These are phyloP conservation scores for Mikania micrantha DNA, from an alignment of 129 eudicot species.

Conservation along the genomic window DNA sequence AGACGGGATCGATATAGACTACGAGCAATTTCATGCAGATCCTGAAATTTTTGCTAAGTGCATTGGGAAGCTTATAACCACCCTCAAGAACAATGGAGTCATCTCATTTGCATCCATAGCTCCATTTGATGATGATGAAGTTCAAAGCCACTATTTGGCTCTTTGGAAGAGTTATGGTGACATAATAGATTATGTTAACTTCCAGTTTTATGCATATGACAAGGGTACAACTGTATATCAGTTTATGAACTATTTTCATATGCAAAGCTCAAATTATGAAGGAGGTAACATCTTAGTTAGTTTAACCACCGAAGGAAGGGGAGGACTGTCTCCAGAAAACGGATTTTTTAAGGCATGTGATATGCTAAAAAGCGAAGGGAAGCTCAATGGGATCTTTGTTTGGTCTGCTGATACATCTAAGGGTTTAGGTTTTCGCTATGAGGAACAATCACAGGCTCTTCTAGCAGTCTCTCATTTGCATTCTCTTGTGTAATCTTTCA, in stretches of 20 bases:
- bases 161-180: slow-evolving; percentile 57
- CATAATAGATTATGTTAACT: slow-evolving; percentile 64
- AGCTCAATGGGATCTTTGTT: slow-evolving; percentile 35
- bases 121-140: slow-evolving; percentile 61
- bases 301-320: slow-evolving; percentile 29
- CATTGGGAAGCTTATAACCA: slow-evolving; percentile 50
- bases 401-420: slow-evolving; percentile 43
- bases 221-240: slow-evolving; percentile 39
- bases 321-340: slow-evolving; percentile 34
- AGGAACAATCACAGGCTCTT: slow-evolving; percentile 30
- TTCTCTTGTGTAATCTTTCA: background rate
- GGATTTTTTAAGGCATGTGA: slow-evolving; percentile 41
- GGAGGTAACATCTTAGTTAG: slow-evolving; percentile 46
- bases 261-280: slow-evolving; percentile 32
- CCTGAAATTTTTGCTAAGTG: slow-evolving; percentile 55
- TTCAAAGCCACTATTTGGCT: slow-evolving; percentile 68
- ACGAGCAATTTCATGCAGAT: slow-evolving; percentile 63
- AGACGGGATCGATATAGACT: slow-evolving; percentile 74
- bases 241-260: slow-evolving; percentile 35
- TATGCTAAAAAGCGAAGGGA: slow-evolving; percentile 29
- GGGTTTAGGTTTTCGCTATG: slow-evolving; percentile 36
- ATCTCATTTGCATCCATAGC: slow-evolving; percentile 73
- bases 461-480: slow-evolving; percentile 15
- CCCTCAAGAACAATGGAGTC: slow-evolving; percentile 47
- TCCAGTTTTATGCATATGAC: slow-evolving; percentile 75